A percentile compares a stretch with the other conserved stretches of the same genome.
phyloP scores from a whole-genome alignment of 129 eudicot genomes.

The Apium graveolens region DNA sequence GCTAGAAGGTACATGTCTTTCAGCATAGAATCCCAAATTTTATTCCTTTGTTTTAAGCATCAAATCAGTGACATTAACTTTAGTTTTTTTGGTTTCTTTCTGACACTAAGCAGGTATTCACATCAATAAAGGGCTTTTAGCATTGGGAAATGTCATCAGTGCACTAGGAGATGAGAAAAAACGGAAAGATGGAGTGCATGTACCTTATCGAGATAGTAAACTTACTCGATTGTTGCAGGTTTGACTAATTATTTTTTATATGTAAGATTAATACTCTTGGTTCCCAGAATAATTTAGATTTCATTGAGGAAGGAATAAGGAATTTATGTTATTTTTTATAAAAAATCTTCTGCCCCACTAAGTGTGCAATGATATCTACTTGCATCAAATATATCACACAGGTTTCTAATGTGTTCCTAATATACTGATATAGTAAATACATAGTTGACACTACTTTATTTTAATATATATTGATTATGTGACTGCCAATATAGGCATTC shows the following conservation, averaged over 20 bases:
- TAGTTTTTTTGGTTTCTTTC: background rate
- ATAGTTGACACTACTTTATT: background rate
- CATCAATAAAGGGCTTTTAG: slow-evolving; percentile 94
- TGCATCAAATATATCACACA: background rate
- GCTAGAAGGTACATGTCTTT: slow-evolving; percentile 54
- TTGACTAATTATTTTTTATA: background rate
- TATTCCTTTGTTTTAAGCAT: slow-evolving; percentile 1
- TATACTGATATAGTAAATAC: background rate
- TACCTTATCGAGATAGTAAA: slow-evolving; percentile 97
- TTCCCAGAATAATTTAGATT: background rate
- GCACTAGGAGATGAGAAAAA: slow-evolving; percentile 98
- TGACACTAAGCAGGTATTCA: slow-evolving; percentile 64
- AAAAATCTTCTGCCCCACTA: background rate
- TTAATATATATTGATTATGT: background rate
- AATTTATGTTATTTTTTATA: background rate
- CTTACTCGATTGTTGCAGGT: slow-evolving; percentile 97
- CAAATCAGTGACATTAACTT: slow-evolving; percentile 10
- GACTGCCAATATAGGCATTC: background rate
- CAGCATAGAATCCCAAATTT: background rate
- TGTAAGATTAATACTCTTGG: background rate
- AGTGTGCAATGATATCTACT: background rate
- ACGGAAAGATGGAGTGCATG: slow-evolving; percentile 93
- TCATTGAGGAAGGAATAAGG: background rate
- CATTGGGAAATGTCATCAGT: slow-evolving; percentile 96
- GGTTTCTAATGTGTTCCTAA: background rate